phyloP scores from a whole-genome alignment of 2,329 filamentous ascomycete genomes.

The Aspergillus candidus region DNA sequence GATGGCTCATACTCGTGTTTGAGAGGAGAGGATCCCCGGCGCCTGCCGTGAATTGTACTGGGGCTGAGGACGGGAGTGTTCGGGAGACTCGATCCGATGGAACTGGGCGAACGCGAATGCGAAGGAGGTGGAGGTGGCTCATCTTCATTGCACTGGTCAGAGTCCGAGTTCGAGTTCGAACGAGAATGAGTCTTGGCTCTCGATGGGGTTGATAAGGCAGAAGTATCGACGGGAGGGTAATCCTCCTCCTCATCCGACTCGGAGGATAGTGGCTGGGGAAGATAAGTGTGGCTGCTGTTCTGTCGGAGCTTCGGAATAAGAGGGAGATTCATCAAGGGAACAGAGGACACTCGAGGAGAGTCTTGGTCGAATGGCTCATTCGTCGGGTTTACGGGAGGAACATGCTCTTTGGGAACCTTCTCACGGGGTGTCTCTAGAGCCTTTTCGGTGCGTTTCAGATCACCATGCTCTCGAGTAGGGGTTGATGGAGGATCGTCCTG shows the following conservation, averaged over 20 bases:
- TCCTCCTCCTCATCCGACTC: constrained; percentile 23
- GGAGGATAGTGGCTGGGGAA: constrained; percentile 19
- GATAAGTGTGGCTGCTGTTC: constrained; percentile 30
- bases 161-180: constrained; percentile 23
- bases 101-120: constrained; percentile 49
- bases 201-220: constrained; percentile 17
- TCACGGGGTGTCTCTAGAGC: not conserved
- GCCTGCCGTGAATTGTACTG: constrained; percentile 45
- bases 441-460: constrained; percentile 6
- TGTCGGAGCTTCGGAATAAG: constrained; percentile 39
- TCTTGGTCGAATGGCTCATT: constrained; percentile 24
- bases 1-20: constrained; percentile 98
- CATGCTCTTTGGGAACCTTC: constrained; percentile 14
- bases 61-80: constrained; percentile 46
- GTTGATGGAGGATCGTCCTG: constrained; percentile 12
- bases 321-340: constrained; percentile 42
- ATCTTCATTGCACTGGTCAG: constrained; percentile 21
- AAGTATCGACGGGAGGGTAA: constrained; percentile 19
- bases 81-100: constrained; percentile 39
- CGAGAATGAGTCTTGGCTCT: constrained; percentile 22
- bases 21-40: constrained; percentile 81
- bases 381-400: constrained; percentile 21
- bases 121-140: constrained; percentile 40
- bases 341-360: constrained; percentile 40
- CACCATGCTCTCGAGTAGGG: constrained; percentile 7